Percentiles rank a stretch among this genome's conserved stretches.
phyloP scores from a whole-genome alignment of 78 protist species.

The Dictyostelium discoideum region DNA sequence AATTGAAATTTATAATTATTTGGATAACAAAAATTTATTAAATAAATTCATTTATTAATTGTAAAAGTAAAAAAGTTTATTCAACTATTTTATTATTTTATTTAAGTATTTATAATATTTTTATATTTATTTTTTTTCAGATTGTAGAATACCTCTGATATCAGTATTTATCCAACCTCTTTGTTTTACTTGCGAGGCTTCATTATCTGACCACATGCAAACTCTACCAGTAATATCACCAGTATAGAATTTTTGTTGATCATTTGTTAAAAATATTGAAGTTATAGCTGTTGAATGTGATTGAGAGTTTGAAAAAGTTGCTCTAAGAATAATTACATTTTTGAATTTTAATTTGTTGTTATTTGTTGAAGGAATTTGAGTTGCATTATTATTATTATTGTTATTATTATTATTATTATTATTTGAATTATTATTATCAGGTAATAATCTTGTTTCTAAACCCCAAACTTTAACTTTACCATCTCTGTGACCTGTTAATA shows the following conservation, averaged over 20 bases:
- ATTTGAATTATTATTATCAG: background rate
- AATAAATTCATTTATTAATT: no score
- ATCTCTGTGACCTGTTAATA: conserved; percentile 79
- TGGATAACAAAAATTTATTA: no score
- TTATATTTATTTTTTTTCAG: background rate
- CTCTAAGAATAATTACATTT: conserved; percentile 46
- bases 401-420: background rate
- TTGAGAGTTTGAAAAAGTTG: conserved; percentile 21
- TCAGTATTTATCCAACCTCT: conserved; percentile 31
- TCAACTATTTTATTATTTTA: no score
- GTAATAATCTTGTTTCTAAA: conserved; percentile 42
- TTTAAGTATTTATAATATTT: no score
- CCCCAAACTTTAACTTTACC: conserved; percentile 80
- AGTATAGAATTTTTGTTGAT: conserved; percentile 54
- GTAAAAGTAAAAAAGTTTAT: no score
- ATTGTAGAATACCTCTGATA: background rate
- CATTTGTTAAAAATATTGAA: conserved; percentile 50
- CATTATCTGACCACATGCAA: conserved; percentile 57
- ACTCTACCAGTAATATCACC: conserved; percentile 77
- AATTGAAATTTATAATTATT: background rate
- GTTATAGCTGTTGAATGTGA: conserved; percentile 41
- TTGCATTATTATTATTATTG: no score
- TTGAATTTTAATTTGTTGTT: conserved; percentile 18
- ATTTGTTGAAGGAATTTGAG: background rate
- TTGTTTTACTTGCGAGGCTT: conserved; percentile 22